Base-by-base conservation (phyloP, 192 early-diverging fungal genomes). In the Dimargaris cristalligena region DNA sequence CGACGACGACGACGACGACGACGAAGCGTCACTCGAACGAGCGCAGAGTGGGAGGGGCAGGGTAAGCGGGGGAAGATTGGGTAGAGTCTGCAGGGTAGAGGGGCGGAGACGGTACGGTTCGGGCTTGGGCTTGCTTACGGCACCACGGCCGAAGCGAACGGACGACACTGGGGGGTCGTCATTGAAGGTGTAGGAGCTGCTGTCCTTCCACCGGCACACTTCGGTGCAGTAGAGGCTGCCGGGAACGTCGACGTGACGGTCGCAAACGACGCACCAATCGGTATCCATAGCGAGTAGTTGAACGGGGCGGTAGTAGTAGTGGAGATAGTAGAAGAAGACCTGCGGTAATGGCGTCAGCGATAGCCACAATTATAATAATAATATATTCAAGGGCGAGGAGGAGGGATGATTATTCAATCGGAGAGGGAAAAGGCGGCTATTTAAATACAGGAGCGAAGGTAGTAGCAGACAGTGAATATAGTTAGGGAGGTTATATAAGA, bases 251-350 rank as follows among this genome's bases (percentile, higher is more conserved):
- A 47, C 46, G 6, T 47, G 46, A 47, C 46, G 46, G 6, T 47
- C 46, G 6, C 46, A 47, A 47, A 47, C 46, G 46, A 47, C 46
- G 46, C 46, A 47, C 46, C 46, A 47, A 25, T 47, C 46, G n/a
- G 6, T 47, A 25, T 47, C 46, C 46, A 47, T 47, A 25, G 25
- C 25, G 25, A 47, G 20, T 22, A 47, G n/a, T n/a, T 25, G 46
- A 47, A 22, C n/a, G 3, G 25, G 25, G 25, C n/a, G n/a, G 6
- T 22, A 47, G 46, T 18, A 18, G 46, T 47, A 47, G 6, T 6
- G 25, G 46, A 6, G 20, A 6, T 47, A 3, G 46, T 44, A 47
- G 25, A 1, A 47, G 46, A 47, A 25, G 2, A 25, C 25, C 25
- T 3, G 25, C 20, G 20, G 25, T 1, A 18, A 3, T 3, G n/a